These are phyloP conservation scores for Penicillium occitanis DNA, from an alignment of 2,329 filamentous ascomycete species.

Conservation along the genomic window DNA sequence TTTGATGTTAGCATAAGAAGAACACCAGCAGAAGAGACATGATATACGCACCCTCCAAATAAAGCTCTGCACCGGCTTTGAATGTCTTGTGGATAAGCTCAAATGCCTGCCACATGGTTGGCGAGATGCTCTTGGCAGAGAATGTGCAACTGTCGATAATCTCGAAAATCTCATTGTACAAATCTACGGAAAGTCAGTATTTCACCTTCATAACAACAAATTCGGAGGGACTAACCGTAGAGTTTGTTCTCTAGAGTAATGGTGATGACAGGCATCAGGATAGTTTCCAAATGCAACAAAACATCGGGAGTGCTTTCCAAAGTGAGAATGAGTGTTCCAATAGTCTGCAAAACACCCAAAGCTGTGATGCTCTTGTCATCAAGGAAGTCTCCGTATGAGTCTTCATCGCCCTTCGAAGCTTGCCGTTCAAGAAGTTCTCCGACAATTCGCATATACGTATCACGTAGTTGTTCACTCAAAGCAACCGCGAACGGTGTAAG, in stretches of 20 bases:
- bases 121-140: constrained; percentile 90
- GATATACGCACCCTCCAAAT: constrained; percentile 65
- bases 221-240: constrained; percentile 59
- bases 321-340: constrained; percentile 93
- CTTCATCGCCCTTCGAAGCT: constrained; percentile 69
- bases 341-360: constrained; percentile 92
- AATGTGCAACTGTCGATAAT: constrained; percentile 99
- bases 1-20: background rate
- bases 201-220: background rate
- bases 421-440: constrained; percentile 88
- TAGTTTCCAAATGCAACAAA: constrained; percentile 87
- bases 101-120: constrained; percentile 98
- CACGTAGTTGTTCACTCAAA: constrained; percentile 88
- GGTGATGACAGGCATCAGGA: constrained; percentile 94
- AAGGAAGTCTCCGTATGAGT: constrained; percentile 82
- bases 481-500: constrained; percentile 96
- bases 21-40: background rate
- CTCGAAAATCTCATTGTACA: constrained; percentile 98
- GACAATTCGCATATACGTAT: constrained; percentile 93
- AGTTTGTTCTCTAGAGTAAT: constrained; percentile 97
- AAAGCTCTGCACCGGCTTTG: constrained; percentile 94
- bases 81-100: constrained; percentile 96
- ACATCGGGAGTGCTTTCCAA: constrained; percentile 97
- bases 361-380: constrained; percentile 99
- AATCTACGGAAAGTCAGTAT: constrained; percentile 53